Base-by-base conservation (phyloP, 139 green algal genomes). In the Coelastrella sp. region DNA sequence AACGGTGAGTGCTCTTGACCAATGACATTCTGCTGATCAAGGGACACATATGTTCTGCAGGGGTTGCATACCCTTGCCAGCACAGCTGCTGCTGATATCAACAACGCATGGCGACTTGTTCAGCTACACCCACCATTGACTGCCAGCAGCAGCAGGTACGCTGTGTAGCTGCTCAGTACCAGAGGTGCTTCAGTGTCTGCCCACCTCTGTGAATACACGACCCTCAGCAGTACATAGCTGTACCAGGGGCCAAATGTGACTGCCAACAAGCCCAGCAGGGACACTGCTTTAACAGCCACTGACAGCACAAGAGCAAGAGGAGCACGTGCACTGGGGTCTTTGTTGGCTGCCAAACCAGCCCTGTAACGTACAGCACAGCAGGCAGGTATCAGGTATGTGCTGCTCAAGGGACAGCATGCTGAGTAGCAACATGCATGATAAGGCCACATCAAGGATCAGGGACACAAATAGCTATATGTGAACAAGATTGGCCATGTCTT, bases 221-320 rank as follows among this genome's bases (percentile, higher is more conserved):
- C 45, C 13, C 92, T 87, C 82, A 98, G 83, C 53, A 92, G 81
- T 2, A 92, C 48, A 79, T 94, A 93, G 11, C 90, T 68, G 87
- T 97, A 96, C 5, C 88, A 80, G n/a, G 96, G 96, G 1, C 94
- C 96, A 88, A 98, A 98, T 6, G 89, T 90, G 1, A 89, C 91
- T 0, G 91, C 88, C 48, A 95, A 17, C 59, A 95, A 78, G 34
- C 91, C 96, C 59, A 96, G 57, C 9, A 95, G 60, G 0, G 73
- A 81, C 30, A 95, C 90, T 5, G 43, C 82, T 40, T 92, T 90
- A 17, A 94, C 77, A 66, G 97, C 48, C 25, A 90, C 34, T 0
- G 66, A 37, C 72, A 98, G 86, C 53, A 94, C 87, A 5, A 35
- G 40, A 0, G 84, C 84, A 34, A 92, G 86, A 35, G 86, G 72